Evolutionary conservation across 495 filamentous ascomycete genomes (phyloP).

Genomic region (Lophium mytilinum): DNA sequence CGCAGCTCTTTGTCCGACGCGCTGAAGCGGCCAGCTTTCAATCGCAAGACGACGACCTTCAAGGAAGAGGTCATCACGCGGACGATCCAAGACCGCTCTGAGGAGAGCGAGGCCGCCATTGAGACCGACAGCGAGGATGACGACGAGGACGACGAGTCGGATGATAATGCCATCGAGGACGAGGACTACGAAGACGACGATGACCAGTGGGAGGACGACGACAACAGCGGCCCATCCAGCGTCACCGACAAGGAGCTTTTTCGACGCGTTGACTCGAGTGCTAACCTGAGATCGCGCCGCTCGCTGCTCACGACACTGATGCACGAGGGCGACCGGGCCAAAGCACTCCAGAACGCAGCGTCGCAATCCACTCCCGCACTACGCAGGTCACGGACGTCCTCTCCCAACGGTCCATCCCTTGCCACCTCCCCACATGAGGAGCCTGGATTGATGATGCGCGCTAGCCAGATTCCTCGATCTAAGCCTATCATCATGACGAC

Average conservation of each 20-base stretch:
- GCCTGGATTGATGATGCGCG: constrained; percentile 61
- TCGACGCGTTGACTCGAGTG: constrained; percentile 80
- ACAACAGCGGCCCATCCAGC: constrained; percentile 74
- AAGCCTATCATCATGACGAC: constrained; percentile 82
- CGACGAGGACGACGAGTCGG: constrained; percentile 42
- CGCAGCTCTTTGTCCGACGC: constrained; percentile 49
- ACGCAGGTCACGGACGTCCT: constrained; percentile 65
- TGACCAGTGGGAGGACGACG: constrained; percentile 90
- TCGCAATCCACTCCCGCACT: constrained; percentile 77
- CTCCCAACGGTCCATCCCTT: constrained; percentile 65
- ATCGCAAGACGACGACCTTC: constrained; percentile 81
- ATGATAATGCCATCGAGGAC: constrained; percentile 38
- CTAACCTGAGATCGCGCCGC: constrained; percentile 74
- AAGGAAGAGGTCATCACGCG: constrained; percentile 63
- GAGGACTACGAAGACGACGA: constrained; percentile 70
- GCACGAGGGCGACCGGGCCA: constrained; percentile 63
- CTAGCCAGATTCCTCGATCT: constrained; percentile 62
- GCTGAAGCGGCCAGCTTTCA: constrained; percentile 37
- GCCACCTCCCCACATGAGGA: constrained; percentile 66
- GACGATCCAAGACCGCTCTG: constrained; percentile 51
- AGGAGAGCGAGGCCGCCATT: constrained; percentile 62
- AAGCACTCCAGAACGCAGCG: constrained; percentile 54
- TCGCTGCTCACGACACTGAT: constrained; percentile 88
- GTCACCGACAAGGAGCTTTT: constrained; percentile 73
- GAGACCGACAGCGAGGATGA: constrained; percentile 66